Evolutionary conservation across 371 early-diverging fungal genomes (phyloP).

Genomic region (Zychaea mexicana): DNA sequence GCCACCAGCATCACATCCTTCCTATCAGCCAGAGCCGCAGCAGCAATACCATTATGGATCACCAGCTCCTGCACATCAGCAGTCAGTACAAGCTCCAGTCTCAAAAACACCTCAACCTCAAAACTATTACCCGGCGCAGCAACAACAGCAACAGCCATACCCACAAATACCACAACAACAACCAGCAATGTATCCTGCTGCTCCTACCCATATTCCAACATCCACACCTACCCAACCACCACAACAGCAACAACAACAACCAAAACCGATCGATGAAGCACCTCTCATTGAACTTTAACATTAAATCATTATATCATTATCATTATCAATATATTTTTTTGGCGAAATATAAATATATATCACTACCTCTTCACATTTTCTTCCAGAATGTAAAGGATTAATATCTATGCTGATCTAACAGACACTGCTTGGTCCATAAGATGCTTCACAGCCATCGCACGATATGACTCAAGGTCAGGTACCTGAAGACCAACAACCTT

Average conservation of each 20-base stretch:
- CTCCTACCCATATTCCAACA: constrained; percentile 10
- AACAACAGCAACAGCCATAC: not conserved
- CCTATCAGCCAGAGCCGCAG: not conserved
- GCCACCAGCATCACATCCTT: not conserved
- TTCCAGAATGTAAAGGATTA: not conserved
- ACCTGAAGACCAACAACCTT: constrained; percentile 45
- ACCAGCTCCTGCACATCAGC: not conserved
- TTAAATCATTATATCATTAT: not conserved
- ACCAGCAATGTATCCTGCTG: constrained; percentile 12
- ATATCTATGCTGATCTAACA: not conserved
- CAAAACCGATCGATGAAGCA: constrained; percentile 48
- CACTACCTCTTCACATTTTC: not conserved
- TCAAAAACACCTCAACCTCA: not conserved
- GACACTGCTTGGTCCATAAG: constrained; percentile 11
- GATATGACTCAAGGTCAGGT: constrained; percentile 46
- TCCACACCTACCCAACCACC: not conserved
- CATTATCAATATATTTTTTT: not conserved
- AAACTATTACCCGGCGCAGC: not conserved
- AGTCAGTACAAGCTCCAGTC: not conserved
- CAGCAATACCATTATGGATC: not conserved
- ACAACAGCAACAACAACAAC: constrained; percentile 11
- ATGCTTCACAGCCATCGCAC: constrained; percentile 34
- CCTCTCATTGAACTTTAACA: constrained; percentile 57
- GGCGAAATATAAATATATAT: not conserved
- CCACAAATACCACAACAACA: constrained; percentile 7